Conservation (phyloP, 805 yeast species). For the Yarrowia osloensis region DNA sequence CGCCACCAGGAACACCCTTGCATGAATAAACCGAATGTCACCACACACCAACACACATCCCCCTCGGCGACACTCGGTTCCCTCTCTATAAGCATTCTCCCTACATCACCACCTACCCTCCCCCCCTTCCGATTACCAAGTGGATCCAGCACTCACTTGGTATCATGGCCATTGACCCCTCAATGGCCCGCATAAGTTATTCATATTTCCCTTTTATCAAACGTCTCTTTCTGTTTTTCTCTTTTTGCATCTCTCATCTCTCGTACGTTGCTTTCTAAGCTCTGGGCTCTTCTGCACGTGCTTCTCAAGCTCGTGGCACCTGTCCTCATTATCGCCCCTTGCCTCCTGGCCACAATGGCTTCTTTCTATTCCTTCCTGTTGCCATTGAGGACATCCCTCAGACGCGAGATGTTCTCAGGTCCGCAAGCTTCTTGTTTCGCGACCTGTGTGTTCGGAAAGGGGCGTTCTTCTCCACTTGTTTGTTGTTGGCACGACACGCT, state of each 20-base stretch:
- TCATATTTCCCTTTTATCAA: not conserved
- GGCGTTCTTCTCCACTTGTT: not conserved
- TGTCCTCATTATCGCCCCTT: not conserved
- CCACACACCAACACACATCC: too few relatives aligned
- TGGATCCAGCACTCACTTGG: not conserved
- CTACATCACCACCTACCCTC: not conserved
- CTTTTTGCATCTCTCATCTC: not conserved
- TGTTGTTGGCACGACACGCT: not conserved
- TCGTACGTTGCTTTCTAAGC: not conserved
- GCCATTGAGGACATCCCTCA: not conserved
- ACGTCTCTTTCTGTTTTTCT: not conserved
- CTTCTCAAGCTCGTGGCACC: not conserved
- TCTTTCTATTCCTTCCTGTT: not conserved
- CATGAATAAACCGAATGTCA: not conserved
- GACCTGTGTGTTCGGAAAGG: too few relatives aligned
- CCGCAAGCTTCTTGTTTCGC: too few relatives aligned
- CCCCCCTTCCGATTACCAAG: too few relatives aligned
- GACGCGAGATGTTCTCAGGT: too few relatives aligned
- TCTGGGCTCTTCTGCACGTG: not conserved
- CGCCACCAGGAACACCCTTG: conserved; percentile 3
- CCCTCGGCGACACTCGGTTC: not conserved
- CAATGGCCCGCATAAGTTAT: conserved; percentile 13
- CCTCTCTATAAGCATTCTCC: not conserved
- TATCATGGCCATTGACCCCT: not conserved
- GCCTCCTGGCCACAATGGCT: not conserved